A percentile compares a stretch with the other conserved stretches of the same genome.
Conservation (phyloP, 345 rosid species). For the Populus nigra region DNA sequence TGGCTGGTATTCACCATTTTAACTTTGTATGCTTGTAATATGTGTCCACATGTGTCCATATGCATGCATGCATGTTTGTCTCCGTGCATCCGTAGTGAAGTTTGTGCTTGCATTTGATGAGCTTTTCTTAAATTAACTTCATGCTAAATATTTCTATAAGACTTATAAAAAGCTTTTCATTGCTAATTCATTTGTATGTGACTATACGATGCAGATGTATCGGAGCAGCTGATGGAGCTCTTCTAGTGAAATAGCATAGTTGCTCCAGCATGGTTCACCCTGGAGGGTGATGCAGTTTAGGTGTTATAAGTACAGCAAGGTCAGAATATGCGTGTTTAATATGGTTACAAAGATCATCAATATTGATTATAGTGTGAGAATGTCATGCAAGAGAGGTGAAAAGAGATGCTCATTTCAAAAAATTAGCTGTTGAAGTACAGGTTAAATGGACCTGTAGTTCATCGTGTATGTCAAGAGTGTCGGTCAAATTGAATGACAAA, state of each 20-base stretch:
- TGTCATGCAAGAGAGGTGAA: not conserved
- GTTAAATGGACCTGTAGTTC: not conserved
- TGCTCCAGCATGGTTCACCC: not conserved
- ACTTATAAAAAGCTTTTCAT: not conserved
- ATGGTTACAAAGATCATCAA: not conserved
- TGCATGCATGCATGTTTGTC: not conserved
- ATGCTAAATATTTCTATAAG: not conserved
- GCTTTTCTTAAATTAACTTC: not conserved
- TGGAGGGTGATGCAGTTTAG: not conserved
- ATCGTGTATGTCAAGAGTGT: not conserved
- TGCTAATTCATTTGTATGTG: too few species aligned
- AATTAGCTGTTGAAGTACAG: not conserved
- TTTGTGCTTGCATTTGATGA: not conserved
- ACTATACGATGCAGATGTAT: conserved; percentile 48
- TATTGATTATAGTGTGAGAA: not conserved
- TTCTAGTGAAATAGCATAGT: conserved; percentile 22
- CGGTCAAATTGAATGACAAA: not conserved
- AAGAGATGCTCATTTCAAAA: not conserved
- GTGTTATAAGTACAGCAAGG: not conserved
- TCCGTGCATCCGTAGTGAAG: not conserved
- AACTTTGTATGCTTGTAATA: not conserved
- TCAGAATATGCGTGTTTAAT: not conserved
- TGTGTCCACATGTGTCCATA: not conserved
- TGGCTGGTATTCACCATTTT: not conserved
- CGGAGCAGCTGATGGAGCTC: conserved; percentile 75